Percentiles rank a stretch among this genome's conserved stretches.
Conservation (phyloP, 495 filamentous ascomycete species). For the Penicillium goetzii region DNA sequence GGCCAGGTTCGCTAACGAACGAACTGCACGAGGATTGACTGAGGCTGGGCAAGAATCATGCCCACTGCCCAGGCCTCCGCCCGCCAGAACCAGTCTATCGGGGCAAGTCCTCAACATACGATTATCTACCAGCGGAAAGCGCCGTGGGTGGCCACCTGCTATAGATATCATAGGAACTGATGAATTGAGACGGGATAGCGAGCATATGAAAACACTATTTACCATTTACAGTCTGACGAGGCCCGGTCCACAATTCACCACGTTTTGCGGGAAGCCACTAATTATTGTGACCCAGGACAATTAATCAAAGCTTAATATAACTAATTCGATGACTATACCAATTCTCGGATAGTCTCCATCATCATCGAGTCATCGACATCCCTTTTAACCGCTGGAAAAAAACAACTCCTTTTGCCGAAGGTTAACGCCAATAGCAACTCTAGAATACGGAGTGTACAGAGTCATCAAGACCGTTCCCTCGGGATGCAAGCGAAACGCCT, state of each 20-base stretch:
- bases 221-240: conserved; percentile 2
- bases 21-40: too few relatives aligned
- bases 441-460: not conserved
- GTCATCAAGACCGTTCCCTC: not conserved
- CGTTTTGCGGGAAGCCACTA: conserved; percentile 1
- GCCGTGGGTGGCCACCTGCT: too few relatives aligned
- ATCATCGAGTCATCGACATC: not conserved
- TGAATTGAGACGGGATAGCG: not conserved
- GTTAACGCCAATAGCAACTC: not conserved
- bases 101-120: too few relatives aligned
- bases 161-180: not conserved
- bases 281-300: not conserved
- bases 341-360: not conserved
- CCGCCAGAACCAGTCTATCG: too few relatives aligned
- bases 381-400: not conserved
- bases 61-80: too few relatives aligned
- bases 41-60: too few relatives aligned
- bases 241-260: not conserved
- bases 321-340: not conserved
- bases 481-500: not conserved
- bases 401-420: not conserved
- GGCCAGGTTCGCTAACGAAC: too few relatives aligned
- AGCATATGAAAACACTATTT: not conserved
- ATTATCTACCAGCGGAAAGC: too few relatives aligned
- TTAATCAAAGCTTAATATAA: conserved; percentile 3